Percentiles rank a stretch among this genome's conserved stretches.
phyloP scores from a whole-genome alignment of 495 filamentous ascomycete species.

The Penicillium tannophilum region DNA sequence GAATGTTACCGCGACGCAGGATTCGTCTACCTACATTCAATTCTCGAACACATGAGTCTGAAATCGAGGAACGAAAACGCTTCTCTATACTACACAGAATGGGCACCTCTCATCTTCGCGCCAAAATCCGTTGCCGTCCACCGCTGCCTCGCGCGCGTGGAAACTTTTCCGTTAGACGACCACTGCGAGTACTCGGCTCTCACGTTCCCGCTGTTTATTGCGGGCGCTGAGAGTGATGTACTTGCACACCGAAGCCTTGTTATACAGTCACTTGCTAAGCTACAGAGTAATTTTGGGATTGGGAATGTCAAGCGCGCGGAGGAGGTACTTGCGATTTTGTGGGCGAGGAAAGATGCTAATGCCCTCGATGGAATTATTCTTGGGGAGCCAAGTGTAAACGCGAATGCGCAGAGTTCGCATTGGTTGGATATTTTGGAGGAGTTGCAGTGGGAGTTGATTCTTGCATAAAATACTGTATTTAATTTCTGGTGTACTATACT shows the following conservation, averaged over 20 bases:
- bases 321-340: slow-evolving; percentile 40
- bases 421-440: slow-evolving; percentile 47
- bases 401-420: slow-evolving; percentile 21
- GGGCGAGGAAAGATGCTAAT: slow-evolving; percentile 30
- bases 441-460: slow-evolving; percentile 45
- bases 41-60: slow-evolving; percentile 34
- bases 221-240: slow-evolving; percentile 38
- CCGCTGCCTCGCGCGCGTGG: slow-evolving; percentile 33
- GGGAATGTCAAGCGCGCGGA: slow-evolving; percentile 45
- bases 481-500: neutral
- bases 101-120: slow-evolving; percentile 27
- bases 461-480: slow-evolving; percentile 26
- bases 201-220: slow-evolving; percentile 48
- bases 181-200: slow-evolving; percentile 48
- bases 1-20: slow-evolving; percentile 48
- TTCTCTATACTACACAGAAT: neutral
- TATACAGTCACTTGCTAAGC: slow-evolving; percentile 28
- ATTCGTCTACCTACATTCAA: slow-evolving; percentile 47
- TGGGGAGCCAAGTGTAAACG: neutral
- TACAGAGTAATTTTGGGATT: slow-evolving; percentile 47
- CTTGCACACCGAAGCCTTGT: slow-evolving; percentile 32
- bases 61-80: neutral
- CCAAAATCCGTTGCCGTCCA: slow-evolving; percentile 36
- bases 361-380: neutral
- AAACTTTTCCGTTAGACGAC: slow-evolving; percentile 34